phyloP scores from a whole-genome alignment of 306 rosid species.

The Pueraria montana region DNA sequence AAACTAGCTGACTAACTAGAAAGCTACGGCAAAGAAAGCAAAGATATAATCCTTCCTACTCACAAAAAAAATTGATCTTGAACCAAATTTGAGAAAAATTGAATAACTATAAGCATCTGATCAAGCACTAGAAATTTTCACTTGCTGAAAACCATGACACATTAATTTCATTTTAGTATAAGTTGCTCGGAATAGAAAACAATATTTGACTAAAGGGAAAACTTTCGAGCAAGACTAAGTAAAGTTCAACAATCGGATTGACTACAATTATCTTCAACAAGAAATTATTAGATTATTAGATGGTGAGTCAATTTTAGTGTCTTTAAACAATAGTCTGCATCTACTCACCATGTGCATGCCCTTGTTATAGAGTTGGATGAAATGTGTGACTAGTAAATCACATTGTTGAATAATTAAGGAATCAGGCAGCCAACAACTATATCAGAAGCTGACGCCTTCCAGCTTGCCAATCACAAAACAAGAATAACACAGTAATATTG shows the following conservation, averaged over 20 bases:
- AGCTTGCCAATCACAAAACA: slow-evolving; percentile 44
- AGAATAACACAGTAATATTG: slow-evolving; percentile 11
- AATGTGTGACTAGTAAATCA: slow-evolving; percentile 33
- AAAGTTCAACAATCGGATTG: background rate
- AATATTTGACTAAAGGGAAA: slow-evolving; percentile 10
- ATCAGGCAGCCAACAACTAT: slow-evolving; percentile 37
- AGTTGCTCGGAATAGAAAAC: slow-evolving; percentile 14
- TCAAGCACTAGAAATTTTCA: slow-evolving; percentile 31
- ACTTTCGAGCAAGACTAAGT: background rate
- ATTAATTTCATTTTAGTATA: slow-evolving; percentile 11
- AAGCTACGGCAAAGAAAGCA: slow-evolving; percentile 29
- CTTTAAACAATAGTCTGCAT: slow-evolving; percentile 19
- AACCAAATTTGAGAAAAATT: slow-evolving; percentile 1
- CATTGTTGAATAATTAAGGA: slow-evolving; percentile 38
- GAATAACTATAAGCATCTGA: background rate
- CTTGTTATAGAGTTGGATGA: slow-evolving; percentile 2
- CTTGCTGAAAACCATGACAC: background rate
- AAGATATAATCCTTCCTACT: slow-evolving; percentile 26
- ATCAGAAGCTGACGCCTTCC: slow-evolving; percentile 26
- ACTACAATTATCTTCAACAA: slow-evolving; percentile 1
- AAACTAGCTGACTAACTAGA: slow-evolving; percentile 11
- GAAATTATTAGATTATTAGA: background rate
- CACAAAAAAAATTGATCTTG: background rate
- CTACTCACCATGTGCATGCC: slow-evolving; percentile 33
- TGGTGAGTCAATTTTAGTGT: slow-evolving; percentile 14